Evolutionary conservation across 345 rosid genomes (phyloP).

Genomic region (Salix brachista): DNA sequence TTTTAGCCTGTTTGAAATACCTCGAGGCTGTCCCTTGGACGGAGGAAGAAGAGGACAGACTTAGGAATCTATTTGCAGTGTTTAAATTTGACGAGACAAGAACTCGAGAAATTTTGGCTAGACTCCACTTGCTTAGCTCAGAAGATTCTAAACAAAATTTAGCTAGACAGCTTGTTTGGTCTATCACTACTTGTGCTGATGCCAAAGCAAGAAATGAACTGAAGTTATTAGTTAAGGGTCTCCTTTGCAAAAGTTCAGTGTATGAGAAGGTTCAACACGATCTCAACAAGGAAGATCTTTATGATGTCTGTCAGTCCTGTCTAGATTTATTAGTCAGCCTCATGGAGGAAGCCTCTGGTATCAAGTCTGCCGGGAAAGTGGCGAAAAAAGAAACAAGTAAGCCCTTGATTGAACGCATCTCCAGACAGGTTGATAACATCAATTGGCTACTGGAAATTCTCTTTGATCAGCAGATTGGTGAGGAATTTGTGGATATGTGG

Average conservation of each 20-base stretch:
- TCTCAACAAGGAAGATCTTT: slow-evolving; percentile 67
- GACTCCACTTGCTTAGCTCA: slow-evolving; percentile 42
- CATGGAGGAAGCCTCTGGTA: slow-evolving; percentile 50
- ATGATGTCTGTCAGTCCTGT: slow-evolving; percentile 52
- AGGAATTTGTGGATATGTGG: slow-evolving; percentile 82
- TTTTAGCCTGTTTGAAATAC: slow-evolving; percentile 67
- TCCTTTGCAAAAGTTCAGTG: slow-evolving; percentile 78
- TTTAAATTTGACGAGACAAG: slow-evolving; percentile 55
- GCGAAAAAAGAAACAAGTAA: slow-evolving; percentile 35
- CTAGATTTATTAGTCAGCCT: slow-evolving; percentile 44
- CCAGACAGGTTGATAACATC: slow-evolving; percentile 77
- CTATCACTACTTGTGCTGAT: slow-evolving; percentile 58
- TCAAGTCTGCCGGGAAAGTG: slow-evolving; percentile 15
- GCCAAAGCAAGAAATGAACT: slow-evolving; percentile 77
- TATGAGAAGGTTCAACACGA: slow-evolving; percentile 78
- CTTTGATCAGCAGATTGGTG: slow-evolving; percentile 72
- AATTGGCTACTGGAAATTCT: slow-evolving; percentile 81
- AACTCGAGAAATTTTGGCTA: slow-evolving; percentile 57
- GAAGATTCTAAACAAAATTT: slow-evolving; percentile 45
- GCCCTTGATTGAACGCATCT: slow-evolving; percentile 67
- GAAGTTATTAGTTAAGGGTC: slow-evolving; percentile 72
- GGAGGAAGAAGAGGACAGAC: slow-evolving; percentile 90
- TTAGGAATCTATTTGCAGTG: slow-evolving; percentile 52
- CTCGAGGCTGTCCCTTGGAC: slow-evolving; percentile 96
- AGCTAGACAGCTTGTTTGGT: slow-evolving; percentile 64